Evolutionary conservation across 2,329 filamentous ascomycete genomes (phyloP).

Genomic region (Tolypocladium sp.): DNA sequence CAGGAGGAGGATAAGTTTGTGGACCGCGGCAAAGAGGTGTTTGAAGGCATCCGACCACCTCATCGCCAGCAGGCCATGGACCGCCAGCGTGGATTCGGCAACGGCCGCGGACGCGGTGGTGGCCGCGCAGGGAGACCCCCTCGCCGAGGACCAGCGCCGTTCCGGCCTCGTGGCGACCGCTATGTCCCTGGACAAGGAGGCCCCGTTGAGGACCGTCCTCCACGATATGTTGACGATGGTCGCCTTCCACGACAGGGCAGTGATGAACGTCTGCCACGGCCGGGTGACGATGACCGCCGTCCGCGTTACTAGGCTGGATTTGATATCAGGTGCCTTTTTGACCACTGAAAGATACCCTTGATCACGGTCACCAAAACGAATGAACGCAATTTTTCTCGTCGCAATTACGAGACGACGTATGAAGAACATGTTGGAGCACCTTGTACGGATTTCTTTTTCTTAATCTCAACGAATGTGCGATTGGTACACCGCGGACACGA

Average conservation of each 20-base stretch:
- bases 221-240: background rate
- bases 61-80: constrained; percentile 34
- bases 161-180: constrained; percentile 11
- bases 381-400: background rate
- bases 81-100: constrained; percentile 24
- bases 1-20: constrained; percentile 58
- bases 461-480: background rate
- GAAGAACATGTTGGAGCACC: background rate
- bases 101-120: constrained; percentile 12
- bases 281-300: background rate
- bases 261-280: too few species aligned
- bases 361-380: too few species aligned
- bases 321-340: background rate
- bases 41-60: constrained; percentile 53
- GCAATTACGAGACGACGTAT: background rate
- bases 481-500: background rate
- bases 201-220: constrained; percentile 8
- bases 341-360: background rate
- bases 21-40: constrained; percentile 63
- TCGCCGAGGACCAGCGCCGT: constrained; percentile 12
- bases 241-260: too few species aligned
- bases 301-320: background rate
- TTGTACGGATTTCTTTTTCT: background rate
- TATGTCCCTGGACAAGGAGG: constrained; percentile 8
- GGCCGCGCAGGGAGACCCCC: constrained; percentile 16